A percentile compares a stretch with the other conserved stretches of the same genome.
phyloP scores from a whole-genome alignment of 768 basidiomycete genomes.

The Exsudoporus frostii region DNA sequence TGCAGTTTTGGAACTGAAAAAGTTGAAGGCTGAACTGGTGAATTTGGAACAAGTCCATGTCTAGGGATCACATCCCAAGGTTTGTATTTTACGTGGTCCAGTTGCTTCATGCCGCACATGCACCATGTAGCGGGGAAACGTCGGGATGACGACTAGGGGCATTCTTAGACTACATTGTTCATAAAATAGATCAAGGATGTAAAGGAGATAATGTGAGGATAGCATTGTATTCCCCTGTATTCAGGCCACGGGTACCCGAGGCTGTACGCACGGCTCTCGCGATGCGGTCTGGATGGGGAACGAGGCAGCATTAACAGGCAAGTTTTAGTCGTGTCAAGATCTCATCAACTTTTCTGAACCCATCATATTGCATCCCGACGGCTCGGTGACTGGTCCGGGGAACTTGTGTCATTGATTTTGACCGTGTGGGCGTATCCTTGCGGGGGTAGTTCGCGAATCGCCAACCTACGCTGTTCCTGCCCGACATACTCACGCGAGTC shows the following conservation, averaged over 20 bases:
- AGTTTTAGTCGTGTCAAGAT: not conserved
- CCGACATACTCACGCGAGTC: not conserved
- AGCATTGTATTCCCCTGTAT: not conserved
- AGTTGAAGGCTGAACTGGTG: constrained; percentile 56
- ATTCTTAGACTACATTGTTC: not conserved
- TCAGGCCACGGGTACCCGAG: not conserved
- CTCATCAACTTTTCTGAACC: not conserved
- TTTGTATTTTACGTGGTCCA: not conserved
- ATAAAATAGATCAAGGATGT: no score
- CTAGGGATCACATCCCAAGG: not conserved
- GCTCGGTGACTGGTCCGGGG: not conserved
- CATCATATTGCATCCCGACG: no score
- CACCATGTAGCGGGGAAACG: not conserved
- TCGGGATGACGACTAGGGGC: not conserved
- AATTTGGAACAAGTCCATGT: constrained; percentile 13
- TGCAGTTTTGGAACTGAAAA: constrained; percentile 64
- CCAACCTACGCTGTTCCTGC: not conserved
- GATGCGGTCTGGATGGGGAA: not conserved
- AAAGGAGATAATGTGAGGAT: no score
- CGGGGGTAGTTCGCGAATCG: no score
- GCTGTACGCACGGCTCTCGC: not conserved
- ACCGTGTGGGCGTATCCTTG: no score
- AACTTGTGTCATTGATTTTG: no score
- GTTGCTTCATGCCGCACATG: not conserved
- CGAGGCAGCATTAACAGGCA: not conserved